Conservation (phyloP, 495 filamentous ascomycete species). For the Aspergillus campestris region DNA sequence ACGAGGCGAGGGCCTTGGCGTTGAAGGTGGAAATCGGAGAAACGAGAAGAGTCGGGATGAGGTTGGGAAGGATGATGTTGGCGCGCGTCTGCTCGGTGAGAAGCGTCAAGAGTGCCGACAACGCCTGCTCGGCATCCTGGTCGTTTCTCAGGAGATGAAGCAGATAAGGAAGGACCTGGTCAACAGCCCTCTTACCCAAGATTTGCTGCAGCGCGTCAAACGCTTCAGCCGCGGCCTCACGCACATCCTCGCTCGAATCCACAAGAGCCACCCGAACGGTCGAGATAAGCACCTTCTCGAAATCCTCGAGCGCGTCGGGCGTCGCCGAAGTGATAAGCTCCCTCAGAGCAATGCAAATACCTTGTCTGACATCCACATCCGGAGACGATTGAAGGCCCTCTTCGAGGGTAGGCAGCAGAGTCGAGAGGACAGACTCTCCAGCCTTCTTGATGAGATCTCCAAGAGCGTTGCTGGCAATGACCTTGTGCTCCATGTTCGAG, state of each 20-base stretch:
- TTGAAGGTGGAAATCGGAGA: constrained; percentile 94
- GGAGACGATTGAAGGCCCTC: constrained; percentile 82
- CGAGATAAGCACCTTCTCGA: constrained; percentile 89
- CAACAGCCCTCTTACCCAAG: constrained; percentile 84
- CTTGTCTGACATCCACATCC: constrained; percentile 91
- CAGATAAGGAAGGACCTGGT: constrained; percentile 89
- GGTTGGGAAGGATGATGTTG: constrained; percentile 92
- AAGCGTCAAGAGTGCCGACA: constrained; percentile 84
- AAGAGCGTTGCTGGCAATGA: constrained; percentile 93
- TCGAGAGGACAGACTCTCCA: constrained; percentile 84
- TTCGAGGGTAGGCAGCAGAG: constrained; percentile 81
- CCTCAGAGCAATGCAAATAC: constrained; percentile 91
- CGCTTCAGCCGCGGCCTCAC: constrained; percentile 93
- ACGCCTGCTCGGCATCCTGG: constrained; percentile 80
- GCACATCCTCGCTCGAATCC: constrained; percentile 78
- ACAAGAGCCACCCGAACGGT: constrained; percentile 90
- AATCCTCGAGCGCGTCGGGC: constrained; percentile 80
- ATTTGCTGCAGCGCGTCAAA: constrained; percentile 92
- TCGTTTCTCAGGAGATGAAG: constrained; percentile 78
- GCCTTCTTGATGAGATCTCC: constrained; percentile 95
- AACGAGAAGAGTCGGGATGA: constrained; percentile 83
- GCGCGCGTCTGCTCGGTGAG: constrained; percentile 89
- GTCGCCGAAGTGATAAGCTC: constrained; percentile 92
- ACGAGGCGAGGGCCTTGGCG: constrained; percentile 81
- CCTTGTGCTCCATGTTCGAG: constrained; percentile 95